phyloP scores from a whole-genome alignment of 257 asterid species.

The Solanum paucissectum region DNA sequence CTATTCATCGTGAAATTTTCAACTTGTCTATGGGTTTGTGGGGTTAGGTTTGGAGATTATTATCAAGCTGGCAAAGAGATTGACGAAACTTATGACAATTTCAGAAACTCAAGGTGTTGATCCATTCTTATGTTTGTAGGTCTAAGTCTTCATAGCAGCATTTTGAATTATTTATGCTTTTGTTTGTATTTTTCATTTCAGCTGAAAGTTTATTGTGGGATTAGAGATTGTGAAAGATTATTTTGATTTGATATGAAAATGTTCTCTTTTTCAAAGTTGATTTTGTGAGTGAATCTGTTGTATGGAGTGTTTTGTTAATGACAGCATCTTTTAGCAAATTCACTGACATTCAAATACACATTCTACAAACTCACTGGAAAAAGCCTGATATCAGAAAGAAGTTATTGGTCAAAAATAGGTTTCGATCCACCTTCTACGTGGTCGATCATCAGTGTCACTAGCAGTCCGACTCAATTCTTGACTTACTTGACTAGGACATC shows the following conservation, averaged over 20 bases:
- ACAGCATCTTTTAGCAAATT: too few relatives aligned
- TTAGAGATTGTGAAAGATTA: neutral
- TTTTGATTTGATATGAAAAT: neutral
- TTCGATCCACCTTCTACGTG: constrained; percentile 32
- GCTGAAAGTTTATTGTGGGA: neutral
- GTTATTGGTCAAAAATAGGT: too few relatives aligned
- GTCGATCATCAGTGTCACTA: constrained; percentile 58
- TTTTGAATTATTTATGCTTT: neutral
- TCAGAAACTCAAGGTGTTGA: neutral
- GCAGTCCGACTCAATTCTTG: constrained; percentile 60
- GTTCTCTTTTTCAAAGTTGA: neutral
- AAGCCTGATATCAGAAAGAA: neutral
- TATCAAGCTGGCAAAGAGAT: neutral
- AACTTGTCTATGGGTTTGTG: neutral
- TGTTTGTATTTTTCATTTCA: too few relatives aligned
- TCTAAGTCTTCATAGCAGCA: neutral
- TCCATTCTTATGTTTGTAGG: neutral
- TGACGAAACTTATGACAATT: neutral
- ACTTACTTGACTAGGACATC: constrained; percentile 25
- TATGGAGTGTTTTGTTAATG: too few relatives aligned
- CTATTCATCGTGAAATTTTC: neutral
- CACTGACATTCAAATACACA: too few relatives aligned
- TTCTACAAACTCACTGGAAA: neutral
- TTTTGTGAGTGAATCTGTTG: too few relatives aligned
- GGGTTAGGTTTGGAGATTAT: neutral